A percentile compares a stretch with the other conserved stretches of the same genome.
phyloP scores from a whole-genome alignment of 257 asterid species.

The Echium plantagineum region DNA sequence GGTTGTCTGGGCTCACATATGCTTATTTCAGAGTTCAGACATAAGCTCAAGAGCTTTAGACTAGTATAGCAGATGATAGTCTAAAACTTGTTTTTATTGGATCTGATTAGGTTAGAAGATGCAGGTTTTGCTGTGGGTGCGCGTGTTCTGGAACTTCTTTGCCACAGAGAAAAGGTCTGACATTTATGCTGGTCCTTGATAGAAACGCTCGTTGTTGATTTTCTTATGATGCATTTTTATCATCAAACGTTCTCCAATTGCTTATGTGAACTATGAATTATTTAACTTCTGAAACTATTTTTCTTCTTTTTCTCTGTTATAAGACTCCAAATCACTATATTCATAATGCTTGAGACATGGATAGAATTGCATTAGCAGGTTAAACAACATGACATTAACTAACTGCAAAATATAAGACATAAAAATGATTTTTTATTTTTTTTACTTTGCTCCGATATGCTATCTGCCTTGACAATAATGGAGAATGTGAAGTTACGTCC shows the following conservation, averaged over 20 bases:
- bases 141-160: slow-evolving; percentile 72
- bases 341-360: too few species aligned
- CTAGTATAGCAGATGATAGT: neutral
- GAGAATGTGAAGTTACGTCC: neutral
- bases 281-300: too few species aligned
- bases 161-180: slow-evolving; percentile 72
- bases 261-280: too few species aligned
- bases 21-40: too few species aligned
- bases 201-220: neutral
- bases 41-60: neutral
- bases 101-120: slow-evolving; percentile 60
- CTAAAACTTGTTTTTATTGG: neutral
- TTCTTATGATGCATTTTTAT: neutral
- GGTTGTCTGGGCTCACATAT: neutral
- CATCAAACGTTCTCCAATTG: too few species aligned
- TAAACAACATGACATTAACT: too few species aligned
- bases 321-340: too few species aligned
- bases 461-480: neutral
- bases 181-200: slow-evolving; percentile 1
- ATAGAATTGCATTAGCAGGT: too few species aligned
- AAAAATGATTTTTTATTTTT: neutral
- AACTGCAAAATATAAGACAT: too few species aligned
- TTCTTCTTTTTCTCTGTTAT: too few species aligned
- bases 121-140: slow-evolving; percentile 78
- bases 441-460: neutral